Evolutionary conservation across 306 rosid genomes (phyloP).

Genomic region (Alnus rubra): DNA sequence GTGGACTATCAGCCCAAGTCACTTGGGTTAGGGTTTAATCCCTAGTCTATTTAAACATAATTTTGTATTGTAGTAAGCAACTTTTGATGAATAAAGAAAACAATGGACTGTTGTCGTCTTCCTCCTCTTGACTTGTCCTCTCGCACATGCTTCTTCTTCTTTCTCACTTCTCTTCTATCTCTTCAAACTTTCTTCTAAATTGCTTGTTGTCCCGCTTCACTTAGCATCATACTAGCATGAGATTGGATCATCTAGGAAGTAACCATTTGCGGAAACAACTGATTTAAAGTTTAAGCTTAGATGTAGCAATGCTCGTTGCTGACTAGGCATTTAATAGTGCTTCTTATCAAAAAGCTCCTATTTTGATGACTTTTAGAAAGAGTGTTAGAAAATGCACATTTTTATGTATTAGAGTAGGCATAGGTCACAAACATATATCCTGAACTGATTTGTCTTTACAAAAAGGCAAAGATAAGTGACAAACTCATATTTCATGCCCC

Average conservation of each 20-base stretch:
- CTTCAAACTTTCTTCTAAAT: no score
- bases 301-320: not conserved
- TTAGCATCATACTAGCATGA: not conserved
- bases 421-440: not conserved
- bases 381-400: not conserved
- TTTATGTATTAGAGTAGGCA: not conserved
- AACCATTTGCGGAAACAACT: not conserved
- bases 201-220: no score
- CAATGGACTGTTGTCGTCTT: no score
- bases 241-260: conserved; percentile 12
- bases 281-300: conserved; percentile 12
- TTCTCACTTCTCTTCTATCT: no score
- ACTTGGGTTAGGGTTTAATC: no score
- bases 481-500: not conserved
- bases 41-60: no score
- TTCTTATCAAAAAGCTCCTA: not conserved
- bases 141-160: no score
- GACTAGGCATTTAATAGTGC: not conserved
- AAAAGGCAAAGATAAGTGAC: not conserved
- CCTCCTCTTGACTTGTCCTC: no score
- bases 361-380: not conserved
- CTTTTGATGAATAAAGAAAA: no score
- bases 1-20: no score
- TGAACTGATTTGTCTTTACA: not conserved
- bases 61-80: no score